Base-by-base conservation (phyloP, 2,329 filamentous ascomycete genomes). In the Colletotrichum salicis region DNA sequence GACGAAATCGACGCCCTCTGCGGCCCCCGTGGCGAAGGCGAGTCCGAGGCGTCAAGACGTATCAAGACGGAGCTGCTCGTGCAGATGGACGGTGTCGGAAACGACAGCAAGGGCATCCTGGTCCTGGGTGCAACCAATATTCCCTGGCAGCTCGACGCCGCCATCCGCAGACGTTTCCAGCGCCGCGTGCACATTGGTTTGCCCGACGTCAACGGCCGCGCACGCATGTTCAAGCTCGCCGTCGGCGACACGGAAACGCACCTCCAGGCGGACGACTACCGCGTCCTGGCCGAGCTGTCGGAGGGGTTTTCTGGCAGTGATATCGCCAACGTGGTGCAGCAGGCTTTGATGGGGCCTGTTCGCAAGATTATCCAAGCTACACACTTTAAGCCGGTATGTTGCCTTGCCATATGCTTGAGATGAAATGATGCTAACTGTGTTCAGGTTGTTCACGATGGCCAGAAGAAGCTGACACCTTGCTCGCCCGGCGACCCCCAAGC, bases 1-100 rank as follows among this genome's bases (percentile, higher is more conserved):
- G 96, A 98, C 81, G 96, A 98, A 83, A 95, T 98, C 74, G 96
- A 99, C 81, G 96, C 96, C 5, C 91, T 99, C 1, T 98, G 96
- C 80, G 96, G 96, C 0, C 95, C 96, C 10, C 91, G 96, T 76
- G 90, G 90, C 74, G 96, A 99, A 87, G 96, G 96, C 80, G 97
- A 99, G 85, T 98, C 95, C 1, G 96, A 99, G 86, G 96, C 97
- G 1, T 98, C 95, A 64, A 90, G 96, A 73, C 93, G 96, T 81
- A 99, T 99, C 87, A 99, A 99, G 85, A 99, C 96, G 0, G 96
- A 99, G 83, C 91, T 99, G 78, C 91, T 99, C 15, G 96, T 99
- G 22, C 96, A 99, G 83, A 99, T 99, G 96, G 96, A 99, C 78
- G 97, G 96, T 84, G 96, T 99, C 11, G 97, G 96, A 74, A 96